Evolutionary conservation across 495 filamentous ascomycete genomes (phyloP), one percentile per base, ranked within the genome.

Genomic region (Cercophora sp.): DNA sequence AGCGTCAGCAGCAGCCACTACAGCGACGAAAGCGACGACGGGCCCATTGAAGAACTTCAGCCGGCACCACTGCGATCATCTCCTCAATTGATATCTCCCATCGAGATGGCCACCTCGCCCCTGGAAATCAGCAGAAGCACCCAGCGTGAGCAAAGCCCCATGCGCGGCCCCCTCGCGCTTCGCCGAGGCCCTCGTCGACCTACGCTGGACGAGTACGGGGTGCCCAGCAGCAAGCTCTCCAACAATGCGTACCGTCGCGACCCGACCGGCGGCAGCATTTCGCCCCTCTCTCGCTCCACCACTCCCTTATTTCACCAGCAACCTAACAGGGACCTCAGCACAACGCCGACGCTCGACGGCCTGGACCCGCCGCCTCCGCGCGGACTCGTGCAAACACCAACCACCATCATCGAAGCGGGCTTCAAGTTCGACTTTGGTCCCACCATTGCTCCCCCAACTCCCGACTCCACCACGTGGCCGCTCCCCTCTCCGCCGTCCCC

Each of bases 361-460:
- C 54, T 2, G 41, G 52, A 10, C 20, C 50, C 31, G 23, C 50
- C 44, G 18, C 29, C 23, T 20, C 37, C 46, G 16, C 59, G 29
- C 13, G 8, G 42, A 19, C 59, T 19, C 10, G 31, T 36, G 6
- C 42, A 43, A 1, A 42, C 35, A 8, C 56, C 51, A 18, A 60
- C 37, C 44, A 44, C 49, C 3, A 16, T 51, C 4, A 40, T 56
- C 24, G 60, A 60, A 13, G 47, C 52, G 3, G 59, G 63, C 35
- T 68, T 68, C 59, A 62, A 68, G 10, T 68, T 68, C 27, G 61
- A 62, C 49, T 66, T 68, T 43, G 61, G 57, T 34, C 51, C 53
- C 10, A 29, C 9, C 24, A 20, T 40, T 10, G 52, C 46, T 4
- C 56, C 57, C 10, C 58, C 61, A 0, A 62, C 57, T 10, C 63